phyloP scores from a whole-genome alignment of 2,329 filamentous ascomycete genomes.

The Colletotrichum sp. region DNA sequence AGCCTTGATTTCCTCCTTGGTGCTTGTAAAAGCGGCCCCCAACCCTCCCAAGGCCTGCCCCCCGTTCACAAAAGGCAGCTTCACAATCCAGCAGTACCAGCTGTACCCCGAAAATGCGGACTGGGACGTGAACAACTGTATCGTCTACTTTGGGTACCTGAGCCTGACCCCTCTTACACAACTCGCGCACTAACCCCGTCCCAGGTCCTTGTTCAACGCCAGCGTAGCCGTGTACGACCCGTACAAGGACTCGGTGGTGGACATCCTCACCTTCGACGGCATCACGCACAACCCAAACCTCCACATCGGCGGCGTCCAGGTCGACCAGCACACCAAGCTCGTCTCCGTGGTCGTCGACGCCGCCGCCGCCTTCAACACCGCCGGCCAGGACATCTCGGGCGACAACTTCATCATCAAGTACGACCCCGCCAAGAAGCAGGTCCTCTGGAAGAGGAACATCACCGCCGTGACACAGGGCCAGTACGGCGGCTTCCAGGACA shows the following conservation, averaged over 20 bases:
- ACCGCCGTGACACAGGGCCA: slow-evolving; percentile 18
- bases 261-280: slow-evolving; percentile 21
- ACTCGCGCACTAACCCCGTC: not conserved
- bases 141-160: slow-evolving; percentile 34
- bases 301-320: slow-evolving; percentile 23
- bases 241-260: slow-evolving; percentile 18
- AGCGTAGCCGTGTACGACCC: slow-evolving; percentile 26
- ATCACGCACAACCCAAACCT: slow-evolving; percentile 16
- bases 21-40: not conserved
- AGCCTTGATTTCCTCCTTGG: not conserved
- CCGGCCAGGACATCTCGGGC: slow-evolving; percentile 19
- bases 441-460: slow-evolving; percentile 24
- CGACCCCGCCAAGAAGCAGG: slow-evolving; percentile 17
- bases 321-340: slow-evolving; percentile 17
- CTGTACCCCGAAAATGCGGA: slow-evolving; percentile 41
- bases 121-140: slow-evolving; percentile 34
- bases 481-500: slow-evolving; percentile 26
- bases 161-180: no score
- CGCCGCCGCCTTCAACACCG: slow-evolving; percentile 22
- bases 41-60: slow-evolving; percentile 16
- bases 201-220: slow-evolving; percentile 24
- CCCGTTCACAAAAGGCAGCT: slow-evolving; percentile 25
- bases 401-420: slow-evolving; percentile 27
- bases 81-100: slow-evolving; percentile 31
- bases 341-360: slow-evolving; percentile 22